phyloP scores from a whole-genome alignment of 495 filamentous ascomycete species.

The Tirmania nivea region DNA sequence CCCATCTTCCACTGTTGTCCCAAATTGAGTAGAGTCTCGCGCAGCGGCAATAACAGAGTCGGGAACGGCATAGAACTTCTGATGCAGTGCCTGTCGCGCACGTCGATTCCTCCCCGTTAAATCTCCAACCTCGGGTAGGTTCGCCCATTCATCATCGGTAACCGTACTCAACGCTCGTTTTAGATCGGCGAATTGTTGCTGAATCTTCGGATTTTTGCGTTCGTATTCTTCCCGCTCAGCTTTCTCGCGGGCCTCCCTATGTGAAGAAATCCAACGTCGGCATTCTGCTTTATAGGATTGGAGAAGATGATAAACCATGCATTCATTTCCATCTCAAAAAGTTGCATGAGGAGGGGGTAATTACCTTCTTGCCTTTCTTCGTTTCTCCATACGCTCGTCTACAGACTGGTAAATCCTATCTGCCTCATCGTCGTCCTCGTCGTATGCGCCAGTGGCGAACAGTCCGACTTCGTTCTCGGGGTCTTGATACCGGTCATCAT shows the following conservation, averaged over 20 bases:
- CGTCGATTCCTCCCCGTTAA: slow-evolving; percentile 82
- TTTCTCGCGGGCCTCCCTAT: slow-evolving; percentile 86
- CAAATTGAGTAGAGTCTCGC: slow-evolving; percentile 55
- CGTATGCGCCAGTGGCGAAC: slow-evolving; percentile 82
- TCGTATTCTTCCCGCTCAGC: slow-evolving; percentile 89
- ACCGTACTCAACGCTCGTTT: slow-evolving; percentile 75
- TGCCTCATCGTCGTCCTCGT: slow-evolving; percentile 91
- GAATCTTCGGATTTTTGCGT: slow-evolving; percentile 90
- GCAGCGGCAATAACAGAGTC: slow-evolving; percentile 88
- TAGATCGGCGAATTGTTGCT: slow-evolving; percentile 91
- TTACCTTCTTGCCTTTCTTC: slow-evolving; percentile 76
- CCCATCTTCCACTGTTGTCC: slow-evolving; percentile 70
- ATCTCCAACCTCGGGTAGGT: slow-evolving; percentile 84
- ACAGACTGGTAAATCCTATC: slow-evolving; percentile 87
- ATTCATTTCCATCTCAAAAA: slow-evolving; percentile 14
- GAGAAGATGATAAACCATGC: slow-evolving; percentile 47
- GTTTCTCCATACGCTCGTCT: slow-evolving; percentile 86
- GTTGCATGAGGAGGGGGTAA: slow-evolving; percentile 24
- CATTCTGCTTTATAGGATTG: slow-evolving; percentile 41
- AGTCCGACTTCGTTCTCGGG: slow-evolving; percentile 93
- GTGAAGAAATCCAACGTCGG: slow-evolving; percentile 46
- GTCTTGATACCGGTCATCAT: slow-evolving; percentile 74
- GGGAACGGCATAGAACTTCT: slow-evolving; percentile 88
- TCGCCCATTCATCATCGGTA: slow-evolving; percentile 92
- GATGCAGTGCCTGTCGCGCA: slow-evolving; percentile 54